Base-by-base conservation (phyloP, 1,139 yeast genomes). In the Saccharomycopsis phalli region DNA sequence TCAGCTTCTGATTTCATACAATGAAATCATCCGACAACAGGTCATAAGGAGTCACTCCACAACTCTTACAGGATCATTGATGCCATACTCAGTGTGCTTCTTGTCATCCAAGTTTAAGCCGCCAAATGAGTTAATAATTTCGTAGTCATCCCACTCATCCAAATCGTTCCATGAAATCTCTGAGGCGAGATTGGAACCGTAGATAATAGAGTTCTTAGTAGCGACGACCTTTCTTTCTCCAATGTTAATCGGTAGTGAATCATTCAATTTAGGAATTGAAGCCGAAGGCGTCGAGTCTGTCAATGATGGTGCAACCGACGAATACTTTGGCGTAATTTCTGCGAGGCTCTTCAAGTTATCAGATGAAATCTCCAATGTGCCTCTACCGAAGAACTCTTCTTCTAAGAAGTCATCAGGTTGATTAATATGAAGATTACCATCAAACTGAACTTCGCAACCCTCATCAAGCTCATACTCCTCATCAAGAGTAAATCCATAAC, bases 401-500 rank as follows among this genome's bases (percentile, higher is more conserved):
- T 34, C 20, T 18, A 31, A 19, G 25, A 38, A 29, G 7, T 19
- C 31, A 19, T 13, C 8, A 22, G 8, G 8, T 22, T 22, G 25
- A 22, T 6, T 6, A 10, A 22, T 22, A 6, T 22, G 25, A 10
- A 22, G 25, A 13, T 7, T 18, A 5, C n/a, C 39, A 14, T 27
- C 13, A 18, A 8, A 7, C 20, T 34, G n/a, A 10, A 11, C 22
- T 13, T 27, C 4, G 28, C 27, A 20, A n/a, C 8, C 7, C 20
- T 29, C 11, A 31, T 17, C 41, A 27, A 34, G 19, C 21, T 37
- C 38, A 14, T 37, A 28, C 25, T 38, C 43, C 23, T 44, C 47
- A 19, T 41, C 41, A 17, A 42, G 35, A 6, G 44, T 40, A 35
- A 42, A 42, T n/a, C 46, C 38, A 10, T 27, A 33, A 17, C 28